Evolutionary conservation across 352 stramenopile genomes (phyloP).

Genomic region (Thalassiosira mediterranea): DNA sequence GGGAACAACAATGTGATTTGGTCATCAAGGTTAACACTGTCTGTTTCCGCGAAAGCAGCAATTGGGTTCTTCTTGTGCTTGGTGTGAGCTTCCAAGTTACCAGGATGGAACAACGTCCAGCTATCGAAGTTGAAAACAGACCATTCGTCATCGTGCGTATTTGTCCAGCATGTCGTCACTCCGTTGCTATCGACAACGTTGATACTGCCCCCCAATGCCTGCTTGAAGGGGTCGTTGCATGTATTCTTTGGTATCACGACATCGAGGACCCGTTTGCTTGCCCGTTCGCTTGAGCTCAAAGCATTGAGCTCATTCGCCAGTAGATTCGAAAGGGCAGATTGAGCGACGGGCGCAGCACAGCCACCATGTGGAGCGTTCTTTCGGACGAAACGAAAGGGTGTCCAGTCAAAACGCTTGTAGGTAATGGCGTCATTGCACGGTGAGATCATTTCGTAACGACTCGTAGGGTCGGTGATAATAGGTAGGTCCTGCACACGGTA

Average conservation of each 20-base stretch:
- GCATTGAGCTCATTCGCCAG: neutral
- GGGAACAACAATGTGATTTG: neutral
- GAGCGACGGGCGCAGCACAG: neutral
- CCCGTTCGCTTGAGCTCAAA: neutral
- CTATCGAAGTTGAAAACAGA: constrained; percentile 3
- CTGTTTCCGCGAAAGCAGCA: constrained; percentile 1
- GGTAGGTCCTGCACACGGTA: constrained; percentile 1
- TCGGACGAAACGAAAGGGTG: neutral
- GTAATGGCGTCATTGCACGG: constrained; percentile 3
- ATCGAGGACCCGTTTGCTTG: constrained; percentile 1
- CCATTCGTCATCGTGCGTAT: constrained; percentile 2
- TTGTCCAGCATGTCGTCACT: constrained; percentile 2
- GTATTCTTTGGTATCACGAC: constrained; percentile 4
- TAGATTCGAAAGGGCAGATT: neutral
- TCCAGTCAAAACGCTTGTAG: constrained; percentile 13
- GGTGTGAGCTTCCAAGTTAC: neutral
- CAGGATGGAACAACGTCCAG: constrained; percentile 6
- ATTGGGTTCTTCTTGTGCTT: constrained; percentile 8
- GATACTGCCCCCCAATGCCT: neutral
- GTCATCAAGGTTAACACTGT: neutral
- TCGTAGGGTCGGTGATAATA: constrained; percentile 2
- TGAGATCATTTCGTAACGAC: constrained; percentile 3
- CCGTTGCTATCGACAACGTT: constrained; percentile 2
- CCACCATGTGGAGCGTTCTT: constrained; percentile 3
- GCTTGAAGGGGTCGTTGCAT: neutral